A percentile compares a stretch with the other conserved stretches of the same genome.
These are phyloP conservation scores for Aquilaria sinensis DNA, from an alignment of 345 rosid species.

Conservation along the genomic window DNA sequence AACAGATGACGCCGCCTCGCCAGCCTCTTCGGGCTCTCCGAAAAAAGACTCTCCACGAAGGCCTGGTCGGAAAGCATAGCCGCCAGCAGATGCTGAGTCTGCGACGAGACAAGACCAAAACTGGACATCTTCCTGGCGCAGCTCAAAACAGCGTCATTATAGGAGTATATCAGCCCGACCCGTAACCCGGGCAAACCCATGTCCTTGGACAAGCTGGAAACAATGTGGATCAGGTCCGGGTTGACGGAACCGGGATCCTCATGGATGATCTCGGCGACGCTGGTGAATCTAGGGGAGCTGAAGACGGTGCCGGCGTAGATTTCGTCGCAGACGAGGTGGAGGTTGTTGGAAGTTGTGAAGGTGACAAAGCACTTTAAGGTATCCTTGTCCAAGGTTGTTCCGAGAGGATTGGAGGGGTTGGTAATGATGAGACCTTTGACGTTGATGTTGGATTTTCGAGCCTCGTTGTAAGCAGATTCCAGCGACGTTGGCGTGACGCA, in stretches of 20 bases:
- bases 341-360: constrained; percentile 44
- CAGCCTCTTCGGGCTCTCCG: constrained; percentile 50
- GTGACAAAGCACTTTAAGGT: constrained; percentile 39
- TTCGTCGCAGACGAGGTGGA: constrained; percentile 81
- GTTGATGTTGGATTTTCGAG: constrained; percentile 35
- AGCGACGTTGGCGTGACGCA: constrained; percentile 42
- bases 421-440: constrained; percentile 72
- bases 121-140: constrained; percentile 82
- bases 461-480: constrained; percentile 47
- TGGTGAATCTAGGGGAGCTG: constrained; percentile 38
- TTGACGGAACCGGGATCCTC: constrained; percentile 32
- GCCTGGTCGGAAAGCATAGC: constrained; percentile 62
- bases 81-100: constrained; percentile 66
- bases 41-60: constrained; percentile 40
- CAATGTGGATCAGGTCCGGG: constrained; percentile 57
- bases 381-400: constrained; percentile 47
- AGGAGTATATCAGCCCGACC: constrained; percentile 76
- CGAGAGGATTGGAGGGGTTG: constrained; percentile 90
- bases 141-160: constrained; percentile 54
- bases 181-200: constrained; percentile 86
- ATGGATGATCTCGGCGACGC: constrained; percentile 57
- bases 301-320: constrained; percentile 75
- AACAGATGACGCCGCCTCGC: constrained; percentile 38
- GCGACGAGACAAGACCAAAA: constrained; percentile 74
- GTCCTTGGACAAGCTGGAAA: constrained; percentile 87